phyloP scores from a whole-genome alignment of 2,329 filamentous ascomycete genomes.

The Cladophialophora yegresii region DNA sequence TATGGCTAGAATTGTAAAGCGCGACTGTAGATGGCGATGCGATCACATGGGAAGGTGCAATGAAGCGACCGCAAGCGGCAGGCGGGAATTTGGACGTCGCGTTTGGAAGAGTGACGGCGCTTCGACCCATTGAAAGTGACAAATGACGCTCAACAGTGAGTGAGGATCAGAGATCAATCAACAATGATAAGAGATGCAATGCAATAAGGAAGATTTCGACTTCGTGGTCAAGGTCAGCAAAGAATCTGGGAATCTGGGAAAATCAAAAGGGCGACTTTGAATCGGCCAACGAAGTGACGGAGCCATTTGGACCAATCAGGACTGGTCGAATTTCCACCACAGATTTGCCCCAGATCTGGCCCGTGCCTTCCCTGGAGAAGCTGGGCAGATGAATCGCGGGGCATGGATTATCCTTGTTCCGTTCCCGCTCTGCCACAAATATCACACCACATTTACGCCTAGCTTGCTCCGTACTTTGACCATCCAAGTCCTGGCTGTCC shows the following conservation, averaged over 20 bases:
- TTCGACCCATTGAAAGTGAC: slow-evolving; percentile 36
- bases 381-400: slow-evolving; percentile 1
- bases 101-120: slow-evolving; percentile 22
- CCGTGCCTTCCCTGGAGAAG: slow-evolving; percentile 2
- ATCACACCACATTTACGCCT: background rate
- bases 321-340: slow-evolving; percentile 1
- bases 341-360: slow-evolving; percentile 16
- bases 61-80: slow-evolving; percentile 14
- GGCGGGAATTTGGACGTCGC: slow-evolving; percentile 12
- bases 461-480: background rate
- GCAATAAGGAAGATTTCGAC: background rate
- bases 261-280: background rate
- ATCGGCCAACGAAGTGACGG: background rate
- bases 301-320: slow-evolving; percentile 1
- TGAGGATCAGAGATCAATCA: background rate
- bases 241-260: slow-evolving; percentile 10
- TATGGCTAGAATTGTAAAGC: slow-evolving; percentile 10
- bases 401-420: slow-evolving; percentile 16
- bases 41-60: slow-evolving; percentile 29
- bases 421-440: slow-evolving; percentile 1
- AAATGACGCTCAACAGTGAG: background rate
- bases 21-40: slow-evolving; percentile 13
- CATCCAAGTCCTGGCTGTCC: background rate
- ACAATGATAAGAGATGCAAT: background rate
- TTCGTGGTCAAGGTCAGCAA: slow-evolving; percentile 12